Base-by-base conservation (phyloP, 768 basidiomycete species). In the Pleurotus tuber-regium region DNA sequence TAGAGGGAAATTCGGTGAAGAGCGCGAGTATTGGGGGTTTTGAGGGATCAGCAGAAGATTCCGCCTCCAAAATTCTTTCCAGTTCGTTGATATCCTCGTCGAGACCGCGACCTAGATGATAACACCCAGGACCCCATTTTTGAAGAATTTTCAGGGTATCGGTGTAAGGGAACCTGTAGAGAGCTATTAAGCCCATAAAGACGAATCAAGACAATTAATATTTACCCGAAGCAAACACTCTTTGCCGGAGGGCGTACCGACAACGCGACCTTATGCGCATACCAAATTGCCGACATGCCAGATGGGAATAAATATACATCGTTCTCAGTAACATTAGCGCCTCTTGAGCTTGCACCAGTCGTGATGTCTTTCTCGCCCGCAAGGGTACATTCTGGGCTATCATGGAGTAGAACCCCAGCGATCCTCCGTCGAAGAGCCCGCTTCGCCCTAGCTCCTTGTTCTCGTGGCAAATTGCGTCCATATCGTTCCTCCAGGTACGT, bases 251-350 rank as follows among this genome's bases (percentile, higher is more conserved):
- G 71, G 26, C 69, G 63, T 11, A 61, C 69, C 25, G 65, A 60
- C 30, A 80, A 66, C 4, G 75, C 73, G 9, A 86, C 67, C 57
- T 84, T 79, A 56, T 88, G 86, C 2, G 86, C 79, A 55, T 75
- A 80, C 82, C 83, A 91, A 47, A 91, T 88, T 1, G 88, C 87
- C 26, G 79, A 66, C 89, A 91, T 91, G 6, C 88, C 88, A 0
- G 80, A 74, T 1, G 86, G 71, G 55, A 75, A 87, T 26, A 91
- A 68, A 63, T 73, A 91, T 0, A 90, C 89, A 48, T 89, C 89
- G 38, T 84, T 74, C 64, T 89, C 88, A 2, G 72, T 73, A 11
- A 48, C 46, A n/a, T 88, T 73, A 4, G 75, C 74, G 50, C 81
- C 80, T 47, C 83, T 69, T 28, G 67, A 70, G 52, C 78, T 80